These are phyloP conservation scores for Medicago arabica DNA, from an alignment of 306 rosid species.

Conservation along the genomic window DNA sequence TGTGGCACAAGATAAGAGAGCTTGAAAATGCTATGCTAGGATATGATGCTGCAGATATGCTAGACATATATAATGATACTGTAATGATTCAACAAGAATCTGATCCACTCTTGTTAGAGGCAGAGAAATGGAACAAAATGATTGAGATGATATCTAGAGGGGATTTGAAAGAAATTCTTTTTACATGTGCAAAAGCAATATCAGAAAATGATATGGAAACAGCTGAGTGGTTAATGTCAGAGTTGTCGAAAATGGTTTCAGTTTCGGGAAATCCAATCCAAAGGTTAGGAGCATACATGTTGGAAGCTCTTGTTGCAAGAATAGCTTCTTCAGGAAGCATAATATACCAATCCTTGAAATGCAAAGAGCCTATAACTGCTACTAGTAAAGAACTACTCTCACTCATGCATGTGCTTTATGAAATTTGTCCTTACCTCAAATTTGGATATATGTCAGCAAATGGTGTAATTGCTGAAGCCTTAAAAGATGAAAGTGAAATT, in stretches of 20 bases:
- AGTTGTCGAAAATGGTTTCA: conserved; percentile 75
- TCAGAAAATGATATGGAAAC: conserved; percentile 60
- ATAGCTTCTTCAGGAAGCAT: conserved; percentile 83
- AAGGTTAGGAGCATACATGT: conserved; percentile 83
- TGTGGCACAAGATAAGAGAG: conserved; percentile 83
- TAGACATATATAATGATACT: conserved; percentile 40
- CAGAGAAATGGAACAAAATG: conserved; percentile 59
- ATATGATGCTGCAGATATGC: conserved; percentile 57
- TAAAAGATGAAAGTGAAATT: conserved; percentile 65
- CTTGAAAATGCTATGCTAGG: conserved; percentile 84
- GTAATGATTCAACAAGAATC: conserved; percentile 36
- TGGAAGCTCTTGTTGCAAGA: conserved; percentile 91
- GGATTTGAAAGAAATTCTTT: conserved; percentile 76
- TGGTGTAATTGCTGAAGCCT: conserved; percentile 91
- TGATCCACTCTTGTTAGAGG: conserved; percentile 48
- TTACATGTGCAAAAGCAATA: conserved; percentile 76
- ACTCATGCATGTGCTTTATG: conserved; percentile 81
- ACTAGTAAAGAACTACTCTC: conserved; percentile 71
- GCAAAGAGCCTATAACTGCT: conserved; percentile 65
- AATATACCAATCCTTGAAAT: conserved; percentile 74
- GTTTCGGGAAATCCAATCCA: conserved; percentile 81
- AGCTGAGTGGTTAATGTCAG: conserved; percentile 70
- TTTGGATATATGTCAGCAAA: conserved; percentile 92
- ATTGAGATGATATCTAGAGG: conserved; percentile 66
- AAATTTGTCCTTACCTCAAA: conserved; percentile 83